Percentiles rank a stretch among this genome's conserved stretches.
Conservation (phyloP, 768 basidiomycete species). For the Mycena rosella region DNA sequence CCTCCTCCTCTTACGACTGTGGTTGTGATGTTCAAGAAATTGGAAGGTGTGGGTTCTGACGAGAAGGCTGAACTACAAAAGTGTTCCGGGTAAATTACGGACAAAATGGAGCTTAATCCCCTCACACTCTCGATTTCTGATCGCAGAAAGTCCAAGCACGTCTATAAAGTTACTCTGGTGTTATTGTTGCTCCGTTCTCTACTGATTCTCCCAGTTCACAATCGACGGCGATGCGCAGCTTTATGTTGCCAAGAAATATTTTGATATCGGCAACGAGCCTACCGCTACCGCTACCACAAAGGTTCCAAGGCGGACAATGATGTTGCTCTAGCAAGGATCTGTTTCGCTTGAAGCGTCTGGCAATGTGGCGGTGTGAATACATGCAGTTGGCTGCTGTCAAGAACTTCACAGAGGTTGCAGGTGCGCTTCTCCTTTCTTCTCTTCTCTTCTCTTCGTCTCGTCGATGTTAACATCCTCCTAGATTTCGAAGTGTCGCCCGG, state of each 20-base stretch:
- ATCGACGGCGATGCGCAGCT: not conserved
- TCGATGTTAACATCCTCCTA: not conserved
- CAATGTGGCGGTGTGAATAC: not conserved
- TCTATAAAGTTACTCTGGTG: no score
- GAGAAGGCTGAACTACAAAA: no score
- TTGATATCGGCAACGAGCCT: not conserved
- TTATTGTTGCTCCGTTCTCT: no score
- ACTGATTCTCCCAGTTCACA: no score
- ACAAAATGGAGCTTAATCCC: no score
- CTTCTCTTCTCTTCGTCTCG: not conserved
- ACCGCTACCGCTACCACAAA: not conserved
- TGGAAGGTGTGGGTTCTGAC: no score
- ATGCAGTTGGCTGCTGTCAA: not conserved
- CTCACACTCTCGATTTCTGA: no score
- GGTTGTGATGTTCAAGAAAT: no score
- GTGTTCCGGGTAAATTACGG: no score
- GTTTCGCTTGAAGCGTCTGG: not conserved
- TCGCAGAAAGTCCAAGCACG: no score
- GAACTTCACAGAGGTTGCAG: conserved; percentile 1
- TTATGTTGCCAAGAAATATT: conserved; percentile 3
- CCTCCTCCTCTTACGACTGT: no score
- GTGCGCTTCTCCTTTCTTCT: not conserved
- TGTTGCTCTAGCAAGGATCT: not conserved
- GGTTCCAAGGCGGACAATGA: not conserved
- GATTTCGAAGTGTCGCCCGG: conserved; percentile 7